Evolutionary conservation across 129 eudicot species (phyloP).

Genomic region (Centrapalus pauciflorus): DNA sequence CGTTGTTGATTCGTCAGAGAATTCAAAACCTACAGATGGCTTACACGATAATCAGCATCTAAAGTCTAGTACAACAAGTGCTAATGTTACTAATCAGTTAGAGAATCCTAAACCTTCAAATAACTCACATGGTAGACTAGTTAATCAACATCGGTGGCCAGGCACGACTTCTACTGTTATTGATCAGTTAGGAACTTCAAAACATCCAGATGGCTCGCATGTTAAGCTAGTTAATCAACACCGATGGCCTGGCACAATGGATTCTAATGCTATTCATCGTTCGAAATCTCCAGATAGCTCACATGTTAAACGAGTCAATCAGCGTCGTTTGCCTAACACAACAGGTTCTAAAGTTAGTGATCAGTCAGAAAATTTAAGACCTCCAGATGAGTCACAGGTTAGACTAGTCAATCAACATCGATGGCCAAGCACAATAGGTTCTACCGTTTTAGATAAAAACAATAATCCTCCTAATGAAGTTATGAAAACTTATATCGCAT

Average conservation of each 20-base stretch:
- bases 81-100: constrained; percentile 13
- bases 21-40: constrained; percentile 37
- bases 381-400: constrained; percentile 37
- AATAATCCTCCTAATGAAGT: constrained; percentile 34
- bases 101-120: constrained; percentile 44
- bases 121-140: constrained; percentile 34
- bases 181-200: not conserved
- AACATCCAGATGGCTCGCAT: constrained; percentile 40
- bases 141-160: constrained; percentile 86
- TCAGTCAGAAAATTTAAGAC: constrained; percentile 12
- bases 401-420: constrained; percentile 56
- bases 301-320: constrained; percentile 45
- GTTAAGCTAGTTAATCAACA: constrained; percentile 53
- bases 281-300: constrained; percentile 47
- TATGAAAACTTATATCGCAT: constrained; percentile 15
- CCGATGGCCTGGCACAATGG: constrained; percentile 53
- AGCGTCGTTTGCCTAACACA: constrained; percentile 81
- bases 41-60: constrained; percentile 46
- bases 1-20: not conserved
- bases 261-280: constrained; percentile 18
- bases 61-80: constrained; percentile 50
- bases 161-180: too few species aligned
- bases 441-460: constrained; percentile 31
- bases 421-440: constrained; percentile 62
- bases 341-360: constrained; percentile 29